These are phyloP conservation scores for Nemophila menziesii DNA, from an alignment of 257 asterid genomes.

Conservation along the genomic window DNA sequence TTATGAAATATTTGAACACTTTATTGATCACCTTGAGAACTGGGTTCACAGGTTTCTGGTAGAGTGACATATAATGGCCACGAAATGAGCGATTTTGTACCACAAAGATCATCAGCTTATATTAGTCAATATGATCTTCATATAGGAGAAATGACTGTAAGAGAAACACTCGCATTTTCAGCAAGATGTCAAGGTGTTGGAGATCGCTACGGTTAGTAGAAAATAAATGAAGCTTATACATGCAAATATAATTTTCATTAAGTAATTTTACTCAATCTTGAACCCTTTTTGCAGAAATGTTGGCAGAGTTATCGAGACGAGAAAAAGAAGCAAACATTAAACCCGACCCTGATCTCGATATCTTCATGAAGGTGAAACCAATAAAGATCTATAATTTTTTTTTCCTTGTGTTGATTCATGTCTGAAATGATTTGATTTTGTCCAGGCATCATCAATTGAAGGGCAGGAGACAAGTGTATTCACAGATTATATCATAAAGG, in stretches of 20 bases:
- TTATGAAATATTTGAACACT: neutral
- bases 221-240: neutral
- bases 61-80: conserved; percentile 51
- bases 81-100: conserved; percentile 41
- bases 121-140: conserved; percentile 66
- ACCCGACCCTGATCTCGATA: conserved; percentile 58
- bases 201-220: conserved; percentile 34
- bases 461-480: conserved; percentile 74
- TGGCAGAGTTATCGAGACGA: conserved; percentile 50
- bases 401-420: neutral
- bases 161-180: conserved; percentile 58
- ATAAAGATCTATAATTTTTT: neutral
- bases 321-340: conserved; percentile 50
- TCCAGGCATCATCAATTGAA: conserved; percentile 66
- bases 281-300: conserved; percentile 35
- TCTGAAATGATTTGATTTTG: neutral
- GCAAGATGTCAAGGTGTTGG: conserved; percentile 73
- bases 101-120: conserved; percentile 51
- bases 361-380: conserved; percentile 42
- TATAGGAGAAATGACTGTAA: conserved; percentile 48
- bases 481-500: conserved; percentile 85
- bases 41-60: conserved; percentile 34
- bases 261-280: neutral
- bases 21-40: neutral
- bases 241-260: neutral